Evolutionary conservation across 1,284 basidiomycete species (phyloP), one percentile per base, ranked within the genome.

Genomic region (Cryptococcus sp.): DNA sequence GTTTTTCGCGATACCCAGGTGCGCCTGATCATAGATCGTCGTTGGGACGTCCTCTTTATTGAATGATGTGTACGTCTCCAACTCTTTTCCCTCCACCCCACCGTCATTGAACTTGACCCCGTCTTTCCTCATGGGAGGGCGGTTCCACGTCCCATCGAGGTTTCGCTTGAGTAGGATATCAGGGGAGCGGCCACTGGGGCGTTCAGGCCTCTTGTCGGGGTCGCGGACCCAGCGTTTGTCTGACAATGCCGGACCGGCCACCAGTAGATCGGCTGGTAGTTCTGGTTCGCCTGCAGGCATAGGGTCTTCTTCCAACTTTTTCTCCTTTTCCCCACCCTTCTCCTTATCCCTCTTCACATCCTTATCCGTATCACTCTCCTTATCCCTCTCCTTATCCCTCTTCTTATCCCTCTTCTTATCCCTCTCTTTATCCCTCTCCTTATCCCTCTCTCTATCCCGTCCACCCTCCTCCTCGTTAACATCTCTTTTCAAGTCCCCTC

Each of bases 81-180:
- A 8, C 18, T 59, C 57, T 39, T 59, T 59, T 20, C 57, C 57
- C 45, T 51, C 35, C 36, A 36, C 33, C n/a, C 53, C 53, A 21
- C 45, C 45, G 35, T 55, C 53, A 43, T 58, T 36, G 23, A 59
- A 59, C 24, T 20, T 28, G 28, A 59, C 50, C 0, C 53, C 53
- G 16, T 55, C 46, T 33, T 55, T 55, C 7, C 48, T 46, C 11
- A 55, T 36, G 12, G 57, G 57, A 11, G 45, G 45, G 16, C 57
- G 43, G 4, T 42, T 52, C 53, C 53, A 55, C n/a, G 36, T 33
- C 18, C 54, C 54, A 23, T 50, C 43, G 9, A 21, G 28, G 39
- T 45, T 53, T 16, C 57, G 44, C 24, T 59, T 52, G 8, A 59
- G 46, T 8, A 59, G 36, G 7, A 59, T 36, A 7, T 53, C 46